Percentiles rank a stretch among this genome's conserved stretches.
These are phyloP conservation scores for Camellia sinensis DNA, from an alignment of 148 eudicot genomes.

Conservation along the genomic window DNA sequence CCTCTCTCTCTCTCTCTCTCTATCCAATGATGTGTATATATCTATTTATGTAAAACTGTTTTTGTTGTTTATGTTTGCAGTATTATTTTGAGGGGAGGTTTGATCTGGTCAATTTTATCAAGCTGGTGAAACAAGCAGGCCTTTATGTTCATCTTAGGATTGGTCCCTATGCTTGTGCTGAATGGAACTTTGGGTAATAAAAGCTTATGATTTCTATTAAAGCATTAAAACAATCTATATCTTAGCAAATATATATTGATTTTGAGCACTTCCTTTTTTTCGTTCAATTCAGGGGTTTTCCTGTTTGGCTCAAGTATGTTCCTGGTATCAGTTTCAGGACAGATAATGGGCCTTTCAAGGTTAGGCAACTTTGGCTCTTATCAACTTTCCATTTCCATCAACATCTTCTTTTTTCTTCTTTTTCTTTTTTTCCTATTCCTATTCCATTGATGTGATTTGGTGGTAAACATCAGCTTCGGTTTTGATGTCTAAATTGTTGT, in stretches of 20 bases:
- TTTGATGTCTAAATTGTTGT: background rate
- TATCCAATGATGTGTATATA: background rate
- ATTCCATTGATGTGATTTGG: constrained; percentile 4
- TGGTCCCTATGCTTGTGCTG: constrained; percentile 96
- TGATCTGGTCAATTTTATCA: constrained; percentile 83
- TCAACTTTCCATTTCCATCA: background rate
- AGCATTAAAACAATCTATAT: background rate
- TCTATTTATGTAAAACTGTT: constrained; percentile 11
- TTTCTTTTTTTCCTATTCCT: background rate
- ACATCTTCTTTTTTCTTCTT: background rate
- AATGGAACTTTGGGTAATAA: constrained; percentile 94
- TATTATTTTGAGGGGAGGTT: constrained; percentile 85
- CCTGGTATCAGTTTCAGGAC: constrained; percentile 91
- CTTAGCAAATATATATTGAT: background rate
- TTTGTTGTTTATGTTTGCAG: constrained; percentile 36
- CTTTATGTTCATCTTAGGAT: constrained; percentile 82
- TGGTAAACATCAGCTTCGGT: background rate
- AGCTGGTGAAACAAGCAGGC: constrained; percentile 74
- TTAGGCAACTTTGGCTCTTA: constrained; percentile 19
- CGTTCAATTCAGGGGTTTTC: constrained; percentile 63
- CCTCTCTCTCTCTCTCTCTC: no score
- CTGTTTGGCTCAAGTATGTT: constrained; percentile 88
- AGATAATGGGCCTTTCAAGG: constrained; percentile 90
- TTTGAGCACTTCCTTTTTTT: constrained; percentile 5
- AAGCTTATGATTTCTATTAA: background rate